Evolutionary conservation across 1,284 basidiomycete species (phyloP).

Genomic region (Austropuccinia psidii): DNA sequence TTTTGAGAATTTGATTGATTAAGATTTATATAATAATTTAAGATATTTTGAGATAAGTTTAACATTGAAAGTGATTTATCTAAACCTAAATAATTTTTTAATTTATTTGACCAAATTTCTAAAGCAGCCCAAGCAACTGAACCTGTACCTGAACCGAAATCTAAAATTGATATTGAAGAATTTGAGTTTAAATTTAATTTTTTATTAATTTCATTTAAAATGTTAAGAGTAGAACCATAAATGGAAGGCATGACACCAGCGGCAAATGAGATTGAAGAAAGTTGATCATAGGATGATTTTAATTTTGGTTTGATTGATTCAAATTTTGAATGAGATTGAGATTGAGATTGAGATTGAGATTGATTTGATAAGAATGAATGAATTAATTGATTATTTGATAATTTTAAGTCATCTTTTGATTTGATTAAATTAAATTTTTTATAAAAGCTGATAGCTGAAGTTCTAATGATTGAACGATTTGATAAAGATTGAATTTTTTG

Average conservation of each 20-base stretch:
- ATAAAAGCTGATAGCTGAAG: conserved; percentile 11
- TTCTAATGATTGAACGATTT: conserved; percentile 29
- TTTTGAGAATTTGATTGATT: neutral
- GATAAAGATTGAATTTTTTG: conserved; percentile 14
- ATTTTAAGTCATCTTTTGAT: conserved; percentile 4
- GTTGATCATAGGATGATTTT: conserved; percentile 19
- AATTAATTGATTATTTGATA: neutral
- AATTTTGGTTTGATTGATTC: conserved; percentile 27
- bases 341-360: neutral
- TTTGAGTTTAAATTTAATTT: neutral
- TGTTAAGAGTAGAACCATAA: conserved; percentile 18
- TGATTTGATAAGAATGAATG: neutral
- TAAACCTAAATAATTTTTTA: conserved; percentile 10
- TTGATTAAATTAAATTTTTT: neutral
- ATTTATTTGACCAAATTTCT: conserved; percentile 20
- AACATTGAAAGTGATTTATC: conserved; percentile 35
- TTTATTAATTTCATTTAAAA: conserved; percentile 3
- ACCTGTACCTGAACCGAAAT: conserved; percentile 32
- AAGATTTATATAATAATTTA: neutral
- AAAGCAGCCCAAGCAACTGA: conserved; percentile 27
- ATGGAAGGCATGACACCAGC: conserved; percentile 33
- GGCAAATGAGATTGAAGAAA: conserved; percentile 20
- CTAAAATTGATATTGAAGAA: neutral
- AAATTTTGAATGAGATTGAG: neutral
- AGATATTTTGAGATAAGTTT: conserved; percentile 19